phyloP scores from a whole-genome alignment of 805 yeast genomes.

The Saitoella complicata region DNA sequence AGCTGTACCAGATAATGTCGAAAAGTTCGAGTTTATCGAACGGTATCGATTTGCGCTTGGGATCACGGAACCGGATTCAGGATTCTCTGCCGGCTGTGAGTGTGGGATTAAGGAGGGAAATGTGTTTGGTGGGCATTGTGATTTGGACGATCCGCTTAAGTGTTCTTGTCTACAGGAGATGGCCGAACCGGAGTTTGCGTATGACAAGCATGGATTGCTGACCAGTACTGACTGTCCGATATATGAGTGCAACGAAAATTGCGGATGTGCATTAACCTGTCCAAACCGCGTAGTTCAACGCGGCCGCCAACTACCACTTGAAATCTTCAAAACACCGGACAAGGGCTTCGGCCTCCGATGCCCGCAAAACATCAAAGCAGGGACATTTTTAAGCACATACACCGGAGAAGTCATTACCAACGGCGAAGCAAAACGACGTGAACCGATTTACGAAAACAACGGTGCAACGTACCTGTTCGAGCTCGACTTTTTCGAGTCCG shows the following conservation, averaged over 20 bases:
- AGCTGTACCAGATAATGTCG: background rate
- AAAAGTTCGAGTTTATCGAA: conserved; percentile 1
- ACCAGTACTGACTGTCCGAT: conserved; percentile 5
- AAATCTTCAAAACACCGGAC: conserved; percentile 6
- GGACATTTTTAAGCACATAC: conserved; percentile 8
- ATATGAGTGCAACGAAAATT: conserved; percentile 7
- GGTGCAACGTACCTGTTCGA: conserved; percentile 4
- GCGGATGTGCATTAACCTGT: conserved; percentile 6
- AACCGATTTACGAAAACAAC: conserved; percentile 1
- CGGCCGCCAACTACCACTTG: conserved; percentile 7
- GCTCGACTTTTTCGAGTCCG: conserved; percentile 6
- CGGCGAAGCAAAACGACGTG: conserved; percentile 8
- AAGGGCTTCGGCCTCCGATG: conserved; percentile 12
- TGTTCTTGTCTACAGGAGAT: conserved; percentile 1
- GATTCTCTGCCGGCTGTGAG: background rate
- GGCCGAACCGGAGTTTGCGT: conserved; percentile 2
- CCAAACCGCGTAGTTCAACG: conserved; percentile 8
- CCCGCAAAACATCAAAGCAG: conserved; percentile 6
- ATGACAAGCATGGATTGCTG: conserved; percentile 2
- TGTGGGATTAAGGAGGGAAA: background rate
- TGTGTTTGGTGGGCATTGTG: background rate
- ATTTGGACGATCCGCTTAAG: background rate
- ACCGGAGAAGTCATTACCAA: conserved; percentile 9
- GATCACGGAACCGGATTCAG: background rate
- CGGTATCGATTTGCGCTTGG: background rate